These are phyloP conservation scores for Aspergillus sp. DNA, from an alignment of 2,329 filamentous ascomycete species.

Conservation along the genomic window DNA sequence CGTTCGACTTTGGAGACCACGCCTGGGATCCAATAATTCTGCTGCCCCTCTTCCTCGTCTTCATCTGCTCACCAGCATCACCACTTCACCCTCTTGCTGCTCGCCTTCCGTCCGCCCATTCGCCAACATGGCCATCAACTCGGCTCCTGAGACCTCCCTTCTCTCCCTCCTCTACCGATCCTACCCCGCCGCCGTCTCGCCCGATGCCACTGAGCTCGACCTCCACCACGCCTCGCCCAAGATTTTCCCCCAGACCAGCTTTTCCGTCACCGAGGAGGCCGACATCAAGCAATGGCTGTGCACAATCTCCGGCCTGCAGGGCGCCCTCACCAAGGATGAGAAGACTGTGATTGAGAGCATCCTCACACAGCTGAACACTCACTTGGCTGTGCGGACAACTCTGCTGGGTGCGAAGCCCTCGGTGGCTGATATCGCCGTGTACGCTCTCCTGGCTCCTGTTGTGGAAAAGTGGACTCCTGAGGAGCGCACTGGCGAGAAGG, in stretches of 20 bases:
- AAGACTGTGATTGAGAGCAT: constrained; percentile 56
- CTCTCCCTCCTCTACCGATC: constrained; percentile 42
- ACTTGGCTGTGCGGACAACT: constrained; percentile 83
- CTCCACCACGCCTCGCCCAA: constrained; percentile 47
- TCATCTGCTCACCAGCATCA: background rate
- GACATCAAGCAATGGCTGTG: constrained; percentile 88
- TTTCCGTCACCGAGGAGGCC: constrained; percentile 72
- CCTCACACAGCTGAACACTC: constrained; percentile 74
- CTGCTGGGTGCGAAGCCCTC: constrained; percentile 86
- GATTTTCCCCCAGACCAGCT: constrained; percentile 66
- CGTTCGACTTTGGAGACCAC: constrained; percentile 3
- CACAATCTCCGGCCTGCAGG: constrained; percentile 66
- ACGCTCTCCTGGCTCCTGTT: constrained; percentile 69
- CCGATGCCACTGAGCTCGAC: constrained; percentile 38
- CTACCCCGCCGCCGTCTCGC: constrained; percentile 36
- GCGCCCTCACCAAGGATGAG: constrained; percentile 46
- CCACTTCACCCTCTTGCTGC: constrained; percentile 8
- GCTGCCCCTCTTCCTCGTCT: constrained; percentile 24
- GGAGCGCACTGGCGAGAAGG: constrained; percentile 83
- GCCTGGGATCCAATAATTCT: constrained; percentile 2
- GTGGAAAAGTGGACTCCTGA: constrained; percentile 78
- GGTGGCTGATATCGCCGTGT: constrained; percentile 78
- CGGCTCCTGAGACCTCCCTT: constrained; percentile 37
- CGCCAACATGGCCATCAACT: constrained; percentile 23
- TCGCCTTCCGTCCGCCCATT: constrained; percentile 11